These are phyloP conservation scores for Raphanus sativus DNA, from an alignment of 345 rosid genomes.

Conservation along the genomic window DNA sequence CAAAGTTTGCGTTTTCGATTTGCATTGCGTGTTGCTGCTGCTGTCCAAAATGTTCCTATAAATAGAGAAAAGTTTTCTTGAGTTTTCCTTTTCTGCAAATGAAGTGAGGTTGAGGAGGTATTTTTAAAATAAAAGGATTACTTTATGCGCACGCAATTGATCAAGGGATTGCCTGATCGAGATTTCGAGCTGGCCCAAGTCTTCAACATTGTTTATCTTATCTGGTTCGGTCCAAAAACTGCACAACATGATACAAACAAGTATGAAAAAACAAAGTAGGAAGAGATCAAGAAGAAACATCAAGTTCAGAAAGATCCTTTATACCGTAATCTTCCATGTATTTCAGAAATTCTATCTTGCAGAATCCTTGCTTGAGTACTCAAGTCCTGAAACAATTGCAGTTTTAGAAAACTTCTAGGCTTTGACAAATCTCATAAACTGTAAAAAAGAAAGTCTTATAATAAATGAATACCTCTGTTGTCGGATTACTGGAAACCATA, in stretches of 20 bases:
- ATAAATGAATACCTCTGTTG: constrained; percentile 60
- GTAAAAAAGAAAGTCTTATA: background rate
- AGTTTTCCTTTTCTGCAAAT: background rate
- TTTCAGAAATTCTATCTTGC: constrained; percentile 61
- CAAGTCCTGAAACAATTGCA: constrained; percentile 49
- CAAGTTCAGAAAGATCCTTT: constrained; percentile 9
- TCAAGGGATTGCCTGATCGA: constrained; percentile 60
- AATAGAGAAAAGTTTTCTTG: background rate
- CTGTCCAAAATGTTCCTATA: constrained; percentile 36
- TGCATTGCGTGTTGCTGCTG: constrained; percentile 56
- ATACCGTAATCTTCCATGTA: constrained; percentile 76
- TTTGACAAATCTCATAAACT: constrained; percentile 13
- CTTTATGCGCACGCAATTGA: constrained; percentile 57
- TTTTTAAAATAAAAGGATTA: constrained; percentile 5
- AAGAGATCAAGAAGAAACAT: background rate
- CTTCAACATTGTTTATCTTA: constrained; percentile 59
- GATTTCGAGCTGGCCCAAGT: constrained; percentile 61
- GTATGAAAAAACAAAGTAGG: background rate
- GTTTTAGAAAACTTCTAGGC: constrained; percentile 19
- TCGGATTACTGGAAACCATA: constrained; percentile 61
- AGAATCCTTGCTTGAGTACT: constrained; percentile 56
- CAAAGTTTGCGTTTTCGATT: constrained; percentile 57
- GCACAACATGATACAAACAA: constrained; percentile 21
- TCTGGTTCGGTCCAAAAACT: constrained; percentile 69
- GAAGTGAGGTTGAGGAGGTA: background rate